These are phyloP conservation scores for Talaromyces rugulosus DNA, from an alignment of 2,329 filamentous ascomycete species.

Conservation along the genomic window DNA sequence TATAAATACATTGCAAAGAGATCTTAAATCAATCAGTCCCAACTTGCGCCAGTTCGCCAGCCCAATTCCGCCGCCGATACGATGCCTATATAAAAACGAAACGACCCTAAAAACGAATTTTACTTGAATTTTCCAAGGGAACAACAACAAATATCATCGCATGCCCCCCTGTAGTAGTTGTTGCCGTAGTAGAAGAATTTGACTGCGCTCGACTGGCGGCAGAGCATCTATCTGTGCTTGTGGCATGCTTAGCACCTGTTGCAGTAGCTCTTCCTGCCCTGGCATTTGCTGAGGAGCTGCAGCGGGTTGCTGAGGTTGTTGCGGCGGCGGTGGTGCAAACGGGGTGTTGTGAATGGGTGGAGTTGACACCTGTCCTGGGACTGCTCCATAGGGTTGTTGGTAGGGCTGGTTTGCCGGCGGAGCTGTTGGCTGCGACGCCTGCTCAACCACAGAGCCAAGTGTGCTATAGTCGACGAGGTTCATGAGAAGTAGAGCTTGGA, in stretches of 20 bases:
- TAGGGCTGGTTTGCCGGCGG: slow-evolving; percentile 33
- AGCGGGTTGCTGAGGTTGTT: slow-evolving; percentile 29
- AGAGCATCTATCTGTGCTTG: slow-evolving; percentile 76
- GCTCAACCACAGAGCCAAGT: slow-evolving; percentile 75
- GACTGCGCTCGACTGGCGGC: slow-evolving; percentile 67
- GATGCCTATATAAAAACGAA: background rate
- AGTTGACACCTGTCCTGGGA: slow-evolving; percentile 48
- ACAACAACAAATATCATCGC: slow-evolving; percentile 19
- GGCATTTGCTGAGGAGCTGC: slow-evolving; percentile 40
- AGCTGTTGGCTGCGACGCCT: slow-evolving; percentile 41
- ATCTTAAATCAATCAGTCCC: background rate
- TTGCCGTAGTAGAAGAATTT: slow-evolving; percentile 74
- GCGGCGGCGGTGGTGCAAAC: slow-evolving; percentile 42
- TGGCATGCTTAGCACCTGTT: slow-evolving; percentile 75
- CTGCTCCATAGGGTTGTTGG: slow-evolving; percentile 30
- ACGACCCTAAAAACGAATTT: background rate
- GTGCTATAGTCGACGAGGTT: slow-evolving; percentile 83
- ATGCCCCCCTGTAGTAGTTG: slow-evolving; percentile 49
- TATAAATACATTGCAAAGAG: background rate
- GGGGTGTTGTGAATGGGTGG: slow-evolving; percentile 45
- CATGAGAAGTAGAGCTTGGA: slow-evolving; percentile 89
- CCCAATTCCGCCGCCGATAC: background rate
- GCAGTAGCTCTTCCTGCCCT: slow-evolving; percentile 69
- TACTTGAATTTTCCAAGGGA: background rate
- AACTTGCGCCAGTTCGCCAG: background rate